phyloP scores from a whole-genome alignment of 2,329 filamentous ascomycete genomes.

The Cladophialophora exuberans region DNA sequence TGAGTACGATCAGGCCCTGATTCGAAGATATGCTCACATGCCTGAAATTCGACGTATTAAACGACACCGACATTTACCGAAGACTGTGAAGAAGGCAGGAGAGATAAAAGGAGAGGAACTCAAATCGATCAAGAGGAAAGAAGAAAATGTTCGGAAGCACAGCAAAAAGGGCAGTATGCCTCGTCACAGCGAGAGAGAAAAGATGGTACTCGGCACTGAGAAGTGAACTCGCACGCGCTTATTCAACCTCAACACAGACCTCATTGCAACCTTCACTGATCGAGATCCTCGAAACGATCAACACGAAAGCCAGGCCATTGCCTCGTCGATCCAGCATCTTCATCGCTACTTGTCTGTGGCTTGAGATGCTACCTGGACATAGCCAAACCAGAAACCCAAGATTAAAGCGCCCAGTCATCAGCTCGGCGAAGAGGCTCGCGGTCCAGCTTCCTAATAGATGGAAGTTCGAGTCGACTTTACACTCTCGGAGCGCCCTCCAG shows the following conservation, averaged over 20 bases:
- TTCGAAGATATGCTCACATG: constrained; percentile 89
- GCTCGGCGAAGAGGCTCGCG: no score
- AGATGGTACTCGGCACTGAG: constrained; percentile 78
- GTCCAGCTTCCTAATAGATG: no score
- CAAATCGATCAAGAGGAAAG: constrained; percentile 80
- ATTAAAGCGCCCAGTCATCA: no score
- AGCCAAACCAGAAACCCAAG: no score
- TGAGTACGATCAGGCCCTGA: constrained; percentile 86
- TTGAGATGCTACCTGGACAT: no score
- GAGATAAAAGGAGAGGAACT: constrained; percentile 94
- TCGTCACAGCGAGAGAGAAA: constrained; percentile 81
- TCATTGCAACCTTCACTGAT: neutral
- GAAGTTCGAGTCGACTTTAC: no score
- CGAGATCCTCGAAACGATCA: neutral
- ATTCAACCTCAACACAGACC: neutral
- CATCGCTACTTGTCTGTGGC: no score
- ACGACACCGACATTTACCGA: constrained; percentile 87
- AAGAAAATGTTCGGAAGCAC: constrained; percentile 94
- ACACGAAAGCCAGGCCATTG: neutral
- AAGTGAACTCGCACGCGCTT: constrained; percentile 46
- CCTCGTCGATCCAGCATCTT: no score
- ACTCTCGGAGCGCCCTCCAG: no score
- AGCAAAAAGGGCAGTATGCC: constrained; percentile 78
- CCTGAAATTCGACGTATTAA: constrained; percentile 91
- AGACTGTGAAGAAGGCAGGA: constrained; percentile 90